Conservation (phyloP, 495 filamentous ascomycete species). For the Trichocladium antarcticum region DNA sequence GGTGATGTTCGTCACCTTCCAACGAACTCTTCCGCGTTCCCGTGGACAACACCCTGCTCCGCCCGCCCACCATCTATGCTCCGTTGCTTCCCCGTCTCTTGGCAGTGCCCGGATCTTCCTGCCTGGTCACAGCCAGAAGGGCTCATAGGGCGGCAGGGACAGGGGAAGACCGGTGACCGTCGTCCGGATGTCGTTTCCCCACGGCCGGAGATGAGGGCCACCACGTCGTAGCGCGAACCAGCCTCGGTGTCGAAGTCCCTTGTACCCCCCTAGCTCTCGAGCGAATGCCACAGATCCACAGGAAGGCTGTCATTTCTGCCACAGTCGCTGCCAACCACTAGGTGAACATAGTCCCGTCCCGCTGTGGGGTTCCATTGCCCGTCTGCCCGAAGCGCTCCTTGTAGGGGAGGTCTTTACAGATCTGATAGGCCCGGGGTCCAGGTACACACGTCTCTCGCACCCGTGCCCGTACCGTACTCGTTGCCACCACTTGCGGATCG, state of each 20-base stretch:
- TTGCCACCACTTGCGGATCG: slow-evolving; percentile 6
- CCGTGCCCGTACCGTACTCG: neutral
- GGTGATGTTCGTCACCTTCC: neutral
- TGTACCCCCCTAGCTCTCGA: neutral
- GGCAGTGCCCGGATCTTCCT: neutral
- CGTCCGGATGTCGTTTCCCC: neutral
- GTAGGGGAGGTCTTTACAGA: neutral
- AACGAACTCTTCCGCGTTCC: neutral
- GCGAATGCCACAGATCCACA: neutral
- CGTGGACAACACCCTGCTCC: neutral
- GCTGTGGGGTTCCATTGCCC: neutral
- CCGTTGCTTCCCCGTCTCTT: neutral
- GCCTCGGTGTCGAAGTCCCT: neutral
- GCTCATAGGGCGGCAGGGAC: neutral
- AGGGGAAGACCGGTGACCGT: neutral
- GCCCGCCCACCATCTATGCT: neutral
- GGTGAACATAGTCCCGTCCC: neutral
- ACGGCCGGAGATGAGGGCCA: slow-evolving; percentile 2
- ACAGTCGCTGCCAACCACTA: neutral
- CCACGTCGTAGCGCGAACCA: neutral
- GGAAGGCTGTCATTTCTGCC: neutral
- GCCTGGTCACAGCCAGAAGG: neutral
- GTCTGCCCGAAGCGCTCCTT: neutral
- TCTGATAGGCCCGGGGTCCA: neutral
- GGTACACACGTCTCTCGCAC: neutral